phyloP scores from a whole-genome alignment of 345 rosid genomes.

The Eutrema japonicum region DNA sequence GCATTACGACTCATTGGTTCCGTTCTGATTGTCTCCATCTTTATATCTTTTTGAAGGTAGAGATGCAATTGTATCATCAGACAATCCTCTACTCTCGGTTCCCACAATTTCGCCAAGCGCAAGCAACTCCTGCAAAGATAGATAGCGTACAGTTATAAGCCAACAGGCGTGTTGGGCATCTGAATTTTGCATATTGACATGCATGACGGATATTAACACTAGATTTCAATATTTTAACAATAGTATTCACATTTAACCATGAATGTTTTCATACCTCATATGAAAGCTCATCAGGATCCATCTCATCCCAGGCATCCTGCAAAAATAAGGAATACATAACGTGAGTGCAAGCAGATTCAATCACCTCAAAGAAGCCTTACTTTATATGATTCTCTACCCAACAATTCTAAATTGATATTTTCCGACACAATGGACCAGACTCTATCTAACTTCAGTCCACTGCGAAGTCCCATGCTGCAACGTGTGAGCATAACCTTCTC shows the following conservation, averaged over 20 bases:
- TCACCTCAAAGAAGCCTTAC: constrained; percentile 27
- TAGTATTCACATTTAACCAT: not conserved
- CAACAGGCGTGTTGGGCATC: not conserved
- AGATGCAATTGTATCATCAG: constrained; percentile 76
- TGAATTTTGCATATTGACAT: constrained; percentile 5
- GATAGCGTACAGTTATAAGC: constrained; percentile 4
- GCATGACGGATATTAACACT: not conserved
- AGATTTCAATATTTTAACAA: constrained; percentile 4
- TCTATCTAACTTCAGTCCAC: constrained; percentile 25
- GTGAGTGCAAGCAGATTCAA: constrained; percentile 23
- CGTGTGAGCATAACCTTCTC: constrained; percentile 26
- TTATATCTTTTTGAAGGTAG: constrained; percentile 73
- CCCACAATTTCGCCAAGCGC: constrained; percentile 93
- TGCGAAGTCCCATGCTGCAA: not conserved
- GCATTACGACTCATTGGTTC: constrained; percentile 87
- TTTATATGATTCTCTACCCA: constrained; percentile 3
- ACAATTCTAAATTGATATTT: constrained; percentile 11
- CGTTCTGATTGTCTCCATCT: constrained; percentile 75
- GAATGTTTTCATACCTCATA: constrained; percentile 65
- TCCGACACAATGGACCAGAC: constrained; percentile 15
- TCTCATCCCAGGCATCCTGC: constrained; percentile 91
- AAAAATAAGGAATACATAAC: constrained; percentile 23
- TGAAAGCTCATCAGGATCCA: constrained; percentile 92
- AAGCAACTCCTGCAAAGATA: constrained; percentile 72
- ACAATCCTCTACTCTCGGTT: constrained; percentile 91